Percentiles rank a stretch among this genome's conserved stretches.
Conservation (phyloP, 116 monocot genomes). For the Papilionanthe hybrid region DNA sequence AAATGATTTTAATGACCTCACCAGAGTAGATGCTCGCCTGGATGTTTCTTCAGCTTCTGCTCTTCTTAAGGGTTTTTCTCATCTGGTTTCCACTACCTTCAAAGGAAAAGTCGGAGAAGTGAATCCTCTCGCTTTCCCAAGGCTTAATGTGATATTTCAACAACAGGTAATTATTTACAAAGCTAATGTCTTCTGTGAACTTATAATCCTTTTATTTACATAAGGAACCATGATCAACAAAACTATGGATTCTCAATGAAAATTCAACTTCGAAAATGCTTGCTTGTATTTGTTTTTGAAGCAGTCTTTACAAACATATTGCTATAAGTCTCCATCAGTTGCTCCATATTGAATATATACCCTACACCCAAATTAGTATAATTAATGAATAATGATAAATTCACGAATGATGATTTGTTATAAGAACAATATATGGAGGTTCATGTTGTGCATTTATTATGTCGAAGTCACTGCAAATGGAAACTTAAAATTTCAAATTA, state of each 20-base stretch:
- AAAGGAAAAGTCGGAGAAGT: conserved; percentile 27
- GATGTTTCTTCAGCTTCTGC: conserved; percentile 53
- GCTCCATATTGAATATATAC: too few relatives aligned
- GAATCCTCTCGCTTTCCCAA: conserved; percentile 52
- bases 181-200: not conserved
- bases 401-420: too few relatives aligned
- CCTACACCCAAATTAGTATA: too few relatives aligned
- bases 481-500: too few relatives aligned
- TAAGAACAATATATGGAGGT: too few relatives aligned
- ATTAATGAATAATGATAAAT: too few relatives aligned
- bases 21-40: conserved; percentile 65
- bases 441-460: too few relatives aligned
- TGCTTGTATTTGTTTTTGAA: not conserved
- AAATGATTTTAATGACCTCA: conserved; percentile 67
- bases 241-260: not conserved
- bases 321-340: not conserved
- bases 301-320: not conserved
- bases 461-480: too few relatives aligned
- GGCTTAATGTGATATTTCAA: conserved; percentile 59
- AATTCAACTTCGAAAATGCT: not conserved
- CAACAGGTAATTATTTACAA: conserved; percentile 51
- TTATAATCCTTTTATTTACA: not conserved
- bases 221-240: not conserved
- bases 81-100: conserved; percentile 32
- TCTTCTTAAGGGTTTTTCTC: conserved; percentile 36